These are phyloP conservation scores for Starmerella gropengiesseri DNA, from an alignment of 805 yeast species.

Conservation along the genomic window DNA sequence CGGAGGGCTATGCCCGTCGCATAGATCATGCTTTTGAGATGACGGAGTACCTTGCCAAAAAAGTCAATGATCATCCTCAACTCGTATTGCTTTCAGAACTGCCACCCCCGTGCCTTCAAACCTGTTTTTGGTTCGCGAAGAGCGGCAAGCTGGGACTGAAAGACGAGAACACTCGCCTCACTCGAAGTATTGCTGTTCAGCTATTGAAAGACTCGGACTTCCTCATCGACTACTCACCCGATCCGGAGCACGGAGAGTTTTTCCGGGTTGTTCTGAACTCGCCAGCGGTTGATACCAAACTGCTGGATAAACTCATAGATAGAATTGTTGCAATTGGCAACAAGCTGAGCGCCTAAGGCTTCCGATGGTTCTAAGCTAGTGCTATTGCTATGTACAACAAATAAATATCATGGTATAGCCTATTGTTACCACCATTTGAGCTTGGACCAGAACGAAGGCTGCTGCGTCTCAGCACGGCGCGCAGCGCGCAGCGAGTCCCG, in stretches of 20 bases:
- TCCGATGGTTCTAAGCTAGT: not conserved
- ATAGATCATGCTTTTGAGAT: conserved; percentile 64
- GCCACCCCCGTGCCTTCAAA: conserved; percentile 72
- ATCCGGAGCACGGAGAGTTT: conserved; percentile 56
- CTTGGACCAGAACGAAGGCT: conserved; percentile 5
- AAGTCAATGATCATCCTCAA: conserved; percentile 32
- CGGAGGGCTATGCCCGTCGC: conserved; percentile 49
- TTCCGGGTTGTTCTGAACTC: conserved; percentile 76
- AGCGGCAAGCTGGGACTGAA: conserved; percentile 27
- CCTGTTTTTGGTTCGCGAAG: conserved; percentile 66
- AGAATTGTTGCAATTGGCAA: conserved; percentile 12
- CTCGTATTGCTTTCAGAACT: conserved; percentile 46
- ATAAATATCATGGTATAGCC: not conserved
- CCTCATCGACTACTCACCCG: conserved; percentile 69
- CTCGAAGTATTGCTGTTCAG: conserved; percentile 50
- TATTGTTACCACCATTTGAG: conserved; percentile 9
- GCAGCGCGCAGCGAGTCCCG: not conserved
- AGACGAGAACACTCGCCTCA: conserved; percentile 40
- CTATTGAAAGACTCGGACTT: conserved; percentile 56
- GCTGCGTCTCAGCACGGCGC: not conserved
- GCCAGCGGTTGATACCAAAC: conserved; percentile 41
- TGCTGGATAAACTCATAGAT: conserved; percentile 38
- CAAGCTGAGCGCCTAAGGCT: not conserved
- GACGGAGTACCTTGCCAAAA: conserved; percentile 48
- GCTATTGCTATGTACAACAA: not conserved